Evolutionary conservation across 768 basidiomycete genomes (phyloP).

Genomic region (Boletus subcaerulescens): DNA sequence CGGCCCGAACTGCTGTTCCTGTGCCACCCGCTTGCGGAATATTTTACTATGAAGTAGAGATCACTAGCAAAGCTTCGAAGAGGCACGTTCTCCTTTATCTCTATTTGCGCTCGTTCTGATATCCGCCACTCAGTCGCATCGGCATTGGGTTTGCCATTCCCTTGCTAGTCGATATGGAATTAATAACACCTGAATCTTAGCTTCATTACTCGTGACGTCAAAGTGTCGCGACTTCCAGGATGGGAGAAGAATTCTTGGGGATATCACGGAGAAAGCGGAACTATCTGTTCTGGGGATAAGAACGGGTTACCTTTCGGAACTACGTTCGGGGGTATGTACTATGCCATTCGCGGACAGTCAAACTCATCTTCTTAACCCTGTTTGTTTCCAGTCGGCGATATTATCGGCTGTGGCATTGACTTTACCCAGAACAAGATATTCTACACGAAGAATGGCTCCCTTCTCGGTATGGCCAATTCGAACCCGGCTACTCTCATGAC

Average conservation of each 20-base stretch:
- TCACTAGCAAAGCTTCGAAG: slow-evolving; percentile 74
- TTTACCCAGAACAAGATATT: slow-evolving; percentile 78
- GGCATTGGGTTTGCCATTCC: slow-evolving; percentile 64
- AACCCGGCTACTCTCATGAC: slow-evolving; percentile 7
- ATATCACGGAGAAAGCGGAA: slow-evolving; percentile 90
- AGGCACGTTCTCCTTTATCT: slow-evolving; percentile 49
- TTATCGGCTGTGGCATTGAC: slow-evolving; percentile 91
- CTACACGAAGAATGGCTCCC: slow-evolving; percentile 84
- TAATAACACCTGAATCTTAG: slow-evolving; percentile 36
- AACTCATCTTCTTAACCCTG: neutral
- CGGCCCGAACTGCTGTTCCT: slow-evolving; percentile 72
- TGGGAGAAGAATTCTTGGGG: slow-evolving; percentile 89
- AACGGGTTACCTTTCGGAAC: slow-evolving; percentile 73
- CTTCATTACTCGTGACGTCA: slow-evolving; percentile 64
- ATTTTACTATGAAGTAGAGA: slow-evolving; percentile 91
- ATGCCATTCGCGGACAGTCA: neutral
- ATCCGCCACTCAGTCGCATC: slow-evolving; percentile 52
- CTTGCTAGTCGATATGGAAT: neutral
- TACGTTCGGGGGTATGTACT: slow-evolving; percentile 67
- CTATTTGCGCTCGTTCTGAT: slow-evolving; percentile 15
- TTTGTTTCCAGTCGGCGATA: slow-evolving; percentile 64
- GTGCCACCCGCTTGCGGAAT: slow-evolving; percentile 87
- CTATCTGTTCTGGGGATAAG: slow-evolving; percentile 69
- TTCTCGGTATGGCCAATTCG: slow-evolving; percentile 48
- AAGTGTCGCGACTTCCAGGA: slow-evolving; percentile 75